Conservation (phyloP, 768 basidiomycete species). For the Trametes coccinea region DNA sequence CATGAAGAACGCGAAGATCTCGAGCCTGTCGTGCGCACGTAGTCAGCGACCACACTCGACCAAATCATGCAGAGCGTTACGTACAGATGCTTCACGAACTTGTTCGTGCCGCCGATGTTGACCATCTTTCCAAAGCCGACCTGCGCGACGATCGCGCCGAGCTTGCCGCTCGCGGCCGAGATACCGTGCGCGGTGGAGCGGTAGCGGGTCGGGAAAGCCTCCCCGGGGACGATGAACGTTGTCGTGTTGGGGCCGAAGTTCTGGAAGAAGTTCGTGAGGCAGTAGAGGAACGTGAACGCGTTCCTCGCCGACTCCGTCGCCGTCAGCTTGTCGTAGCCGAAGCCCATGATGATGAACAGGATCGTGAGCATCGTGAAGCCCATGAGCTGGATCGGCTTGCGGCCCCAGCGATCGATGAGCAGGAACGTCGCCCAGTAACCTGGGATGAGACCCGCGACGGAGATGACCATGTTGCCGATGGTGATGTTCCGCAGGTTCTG, state of each 20-base stretch:
- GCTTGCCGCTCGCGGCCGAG: constrained; percentile 45
- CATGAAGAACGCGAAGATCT: constrained; percentile 88
- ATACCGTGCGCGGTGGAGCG: constrained; percentile 46
- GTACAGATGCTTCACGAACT: constrained; percentile 69
- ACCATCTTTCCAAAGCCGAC: constrained; percentile 38
- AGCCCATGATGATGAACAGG: constrained; percentile 44
- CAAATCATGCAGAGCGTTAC: constrained; percentile 26
- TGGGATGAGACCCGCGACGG: constrained; percentile 78
- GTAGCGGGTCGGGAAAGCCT: constrained; percentile 48
- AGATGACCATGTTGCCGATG: constrained; percentile 75
- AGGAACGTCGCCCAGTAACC: constrained; percentile 70
- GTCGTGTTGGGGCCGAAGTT: constrained; percentile 49
- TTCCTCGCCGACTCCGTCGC: constrained; percentile 43
- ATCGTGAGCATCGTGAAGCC: constrained; percentile 38
- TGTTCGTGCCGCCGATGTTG: constrained; percentile 60
- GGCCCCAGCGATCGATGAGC: constrained; percentile 76
- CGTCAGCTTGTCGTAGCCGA: constrained; percentile 60
- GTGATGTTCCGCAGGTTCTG: constrained; percentile 61
- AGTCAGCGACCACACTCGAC: background rate
- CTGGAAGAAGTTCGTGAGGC: constrained; percentile 44
- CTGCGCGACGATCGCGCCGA: constrained; percentile 45
- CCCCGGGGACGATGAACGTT: constrained; percentile 45
- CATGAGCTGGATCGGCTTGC: constrained; percentile 57
- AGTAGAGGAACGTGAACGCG: constrained; percentile 79
- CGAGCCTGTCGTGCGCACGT: constrained; percentile 44